phyloP scores from a whole-genome alignment of 441 rosid genomes.

The Mallotus japonicus region DNA sequence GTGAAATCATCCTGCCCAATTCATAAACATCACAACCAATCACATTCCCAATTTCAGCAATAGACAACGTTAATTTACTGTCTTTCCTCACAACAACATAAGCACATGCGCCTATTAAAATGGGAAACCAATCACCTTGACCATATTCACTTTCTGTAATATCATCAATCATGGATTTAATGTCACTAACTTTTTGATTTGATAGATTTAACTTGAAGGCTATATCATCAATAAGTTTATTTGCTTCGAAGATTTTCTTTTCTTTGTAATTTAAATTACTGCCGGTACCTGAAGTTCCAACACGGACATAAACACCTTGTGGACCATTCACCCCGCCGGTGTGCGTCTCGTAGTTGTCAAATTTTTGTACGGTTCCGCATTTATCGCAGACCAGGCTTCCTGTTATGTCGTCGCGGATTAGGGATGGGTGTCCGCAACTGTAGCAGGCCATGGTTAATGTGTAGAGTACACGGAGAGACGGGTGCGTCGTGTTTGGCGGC shows the following conservation, averaged over 20 bases:
- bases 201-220: conserved; percentile 35
- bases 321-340: conserved; percentile 50
- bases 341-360: conserved; percentile 49
- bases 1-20: conserved; percentile 61
- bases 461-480: no score
- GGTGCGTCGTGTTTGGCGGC: neutral
- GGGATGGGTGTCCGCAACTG: conserved; percentile 40
- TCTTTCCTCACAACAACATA: conserved; percentile 55
- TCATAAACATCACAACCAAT: conserved; percentile 59
- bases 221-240: conserved; percentile 43
- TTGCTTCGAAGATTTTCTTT: conserved; percentile 62
- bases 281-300: conserved; percentile 65
- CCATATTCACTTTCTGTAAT: conserved; percentile 74
- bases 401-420: conserved; percentile 46
- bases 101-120: conserved; percentile 70
- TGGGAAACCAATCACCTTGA: conserved; percentile 65
- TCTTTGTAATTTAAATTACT: conserved; percentile 48
- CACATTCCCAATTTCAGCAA: conserved; percentile 45
- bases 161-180: conserved; percentile 44
- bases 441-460: conserved; percentile 42
- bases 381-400: conserved; percentile 40
- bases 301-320: conserved; percentile 47
- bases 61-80: conserved; percentile 43
- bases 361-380: conserved; percentile 48
- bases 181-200: conserved; percentile 23